These are phyloP conservation scores for Xylaria digitata DNA, from an alignment of 2,329 filamentous ascomycete genomes.

Conservation along the genomic window DNA sequence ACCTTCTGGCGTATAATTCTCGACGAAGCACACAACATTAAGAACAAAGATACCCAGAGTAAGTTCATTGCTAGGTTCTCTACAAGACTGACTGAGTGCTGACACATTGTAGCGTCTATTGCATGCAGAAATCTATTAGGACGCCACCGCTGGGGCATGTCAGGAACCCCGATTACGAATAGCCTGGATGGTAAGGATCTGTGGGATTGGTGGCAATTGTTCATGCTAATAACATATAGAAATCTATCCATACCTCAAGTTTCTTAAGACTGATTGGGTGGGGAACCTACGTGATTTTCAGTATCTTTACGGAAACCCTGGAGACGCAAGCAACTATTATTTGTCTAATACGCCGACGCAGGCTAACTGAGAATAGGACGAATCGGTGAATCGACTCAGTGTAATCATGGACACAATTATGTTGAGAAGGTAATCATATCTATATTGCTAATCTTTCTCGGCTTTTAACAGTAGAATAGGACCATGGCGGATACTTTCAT, in stretches of 20 bases:
- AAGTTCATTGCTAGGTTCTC: not conserved
- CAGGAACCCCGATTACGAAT: slow-evolving; percentile 36
- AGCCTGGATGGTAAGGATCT: slow-evolving; percentile 21
- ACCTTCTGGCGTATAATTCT: slow-evolving; percentile 33
- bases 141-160: slow-evolving; percentile 28
- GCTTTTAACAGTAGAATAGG: slow-evolving; percentile 6
- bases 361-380: not conserved
- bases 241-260: slow-evolving; percentile 30
- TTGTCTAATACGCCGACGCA: not conserved
- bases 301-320: slow-evolving; percentile 2
- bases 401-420: slow-evolving; percentile 1
- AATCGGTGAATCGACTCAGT: not conserved
- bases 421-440: slow-evolving; percentile 18
- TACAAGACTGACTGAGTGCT: not conserved
- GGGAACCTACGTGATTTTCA: slow-evolving; percentile 3
- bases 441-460: no score
- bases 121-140: slow-evolving; percentile 23
- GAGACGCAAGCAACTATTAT: slow-evolving; percentile 12
- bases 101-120: slow-evolving; percentile 24
- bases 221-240: slow-evolving; percentile 25
- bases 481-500: slow-evolving; percentile 28
- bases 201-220: no score
- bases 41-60: slow-evolving; percentile 29
- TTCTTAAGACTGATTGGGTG: slow-evolving; percentile 13
- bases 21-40: slow-evolving; percentile 35